A percentile compares a stretch with the other conserved stretches of the same genome.
Conservation (phyloP, 176 grass and related monocot genomes). For the Aegilops umbellulata region DNA sequence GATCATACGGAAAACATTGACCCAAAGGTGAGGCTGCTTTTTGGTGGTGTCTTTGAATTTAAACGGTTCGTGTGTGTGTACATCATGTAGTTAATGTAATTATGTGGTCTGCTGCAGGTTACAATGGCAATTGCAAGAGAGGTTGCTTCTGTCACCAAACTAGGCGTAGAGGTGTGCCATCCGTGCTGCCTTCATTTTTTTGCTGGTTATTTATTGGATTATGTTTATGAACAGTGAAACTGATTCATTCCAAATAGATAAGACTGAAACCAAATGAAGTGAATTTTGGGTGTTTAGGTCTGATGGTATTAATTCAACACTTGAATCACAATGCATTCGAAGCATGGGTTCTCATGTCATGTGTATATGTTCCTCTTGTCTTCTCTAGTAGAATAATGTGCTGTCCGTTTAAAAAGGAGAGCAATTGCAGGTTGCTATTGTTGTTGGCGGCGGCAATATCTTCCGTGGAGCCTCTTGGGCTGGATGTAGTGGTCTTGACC, state of each 20-base stretch:
- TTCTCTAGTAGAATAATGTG: background rate
- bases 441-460: conserved; percentile 97
- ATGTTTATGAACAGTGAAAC: background rate
- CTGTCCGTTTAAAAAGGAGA: background rate
- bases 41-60: background rate
- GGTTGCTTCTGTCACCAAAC: conserved; percentile 89
- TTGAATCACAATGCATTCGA: background rate
- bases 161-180: conserved; percentile 83
- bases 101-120: conserved; percentile 49
- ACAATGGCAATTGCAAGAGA: conserved; percentile 98
- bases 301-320: conserved; percentile 2
- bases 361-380: conserved; percentile 5
- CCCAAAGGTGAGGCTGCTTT: conserved; percentile 65
- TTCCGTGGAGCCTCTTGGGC: conserved; percentile 95
- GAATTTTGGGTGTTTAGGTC: background rate
- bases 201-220: background rate
- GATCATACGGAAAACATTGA: conserved; percentile 84
- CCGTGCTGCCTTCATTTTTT: background rate
- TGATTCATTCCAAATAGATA: background rate
- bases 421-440: conserved; percentile 77
- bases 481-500: conserved; percentile 89
- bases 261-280: background rate
- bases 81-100: background rate
- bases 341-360: background rate
- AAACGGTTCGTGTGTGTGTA: background rate